Evolutionary conservation across 345 rosid genomes (phyloP).

Genomic region (Ceriops tagal): DNA sequence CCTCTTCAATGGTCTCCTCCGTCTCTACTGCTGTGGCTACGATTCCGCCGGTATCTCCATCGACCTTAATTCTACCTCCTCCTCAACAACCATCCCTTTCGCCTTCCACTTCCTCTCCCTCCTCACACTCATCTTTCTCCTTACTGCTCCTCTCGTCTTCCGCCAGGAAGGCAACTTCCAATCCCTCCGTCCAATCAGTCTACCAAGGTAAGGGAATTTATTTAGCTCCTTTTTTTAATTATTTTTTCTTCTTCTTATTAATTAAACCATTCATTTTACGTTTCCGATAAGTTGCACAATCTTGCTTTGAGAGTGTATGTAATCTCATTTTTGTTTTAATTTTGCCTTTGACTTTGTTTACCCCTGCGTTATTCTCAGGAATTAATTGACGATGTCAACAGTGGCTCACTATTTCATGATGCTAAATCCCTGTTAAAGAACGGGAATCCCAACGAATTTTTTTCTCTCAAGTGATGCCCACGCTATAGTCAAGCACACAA

Average conservation of each 20-base stretch:
- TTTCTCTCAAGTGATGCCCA: conserved; percentile 77
- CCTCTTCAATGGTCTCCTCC: conserved; percentile 90
- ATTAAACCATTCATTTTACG: too few species aligned
- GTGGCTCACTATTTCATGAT: conserved; percentile 57
- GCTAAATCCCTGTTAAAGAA: conserved; percentile 53
- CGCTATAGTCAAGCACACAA: conserved; percentile 92
- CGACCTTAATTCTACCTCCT: conserved; percentile 32
- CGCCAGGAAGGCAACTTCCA: conserved; percentile 96
- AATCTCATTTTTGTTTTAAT: neutral
- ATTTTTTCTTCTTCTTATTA: neutral
- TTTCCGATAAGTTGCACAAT: too few species aligned
- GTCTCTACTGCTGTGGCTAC: conserved; percentile 91
- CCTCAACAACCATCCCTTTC: neutral
- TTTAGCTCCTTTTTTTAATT: neutral
- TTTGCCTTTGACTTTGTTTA: neutral
- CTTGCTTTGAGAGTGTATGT: neutral
- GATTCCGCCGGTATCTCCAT: conserved; percentile 92
- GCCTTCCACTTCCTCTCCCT: conserved; percentile 7
- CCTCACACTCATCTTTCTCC: neutral
- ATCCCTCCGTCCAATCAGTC: conserved; percentile 82
- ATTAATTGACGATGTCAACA: conserved; percentile 38
- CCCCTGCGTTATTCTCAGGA: conserved; percentile 40
- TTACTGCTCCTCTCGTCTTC: conserved; percentile 55
- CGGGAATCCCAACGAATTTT: conserved; percentile 72
- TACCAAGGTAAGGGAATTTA: conserved; percentile 69